Base-by-base conservation (phyloP, 2,329 filamentous ascomycete genomes). In the Mycosphaerella sp. region DNA sequence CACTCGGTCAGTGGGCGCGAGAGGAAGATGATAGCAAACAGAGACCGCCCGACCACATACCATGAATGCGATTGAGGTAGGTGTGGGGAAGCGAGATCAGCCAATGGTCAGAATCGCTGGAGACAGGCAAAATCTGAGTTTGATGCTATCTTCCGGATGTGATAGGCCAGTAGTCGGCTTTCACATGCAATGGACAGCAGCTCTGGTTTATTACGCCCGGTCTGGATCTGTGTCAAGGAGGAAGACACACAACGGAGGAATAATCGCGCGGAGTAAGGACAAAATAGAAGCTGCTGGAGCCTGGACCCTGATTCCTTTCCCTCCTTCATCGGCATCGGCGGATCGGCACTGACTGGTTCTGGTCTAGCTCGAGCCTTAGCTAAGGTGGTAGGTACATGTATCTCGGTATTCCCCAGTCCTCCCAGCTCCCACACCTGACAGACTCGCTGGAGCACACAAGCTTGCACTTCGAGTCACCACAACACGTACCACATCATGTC, bases 401-500 rank as follows among this genome's bases (percentile, higher is more conserved):
- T 29, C 26, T 29, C 14, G 14, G 14, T 17, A 17, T 17, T 17
- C 14, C 14, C 14, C 14, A 17, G 14, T 17, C 14, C 14, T 17
- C 14, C 26, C 26, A 29, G 6, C 26, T 21, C 26, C 26, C 26
- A 29, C 26, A 29, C 26, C 26, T 6, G 26, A 29, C 26, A 29
- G 6, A 29, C 26, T 29, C 6, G 26, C 26, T 29, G 26, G 26
- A 29, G 6, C 26, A 29, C 26, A 29, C 26, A 4, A 29, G 36
- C 42, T 38, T 26, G 14, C 17, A 17, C 7, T 39, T 21, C 32
- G 7, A 49, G 23, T 7, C 41, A 12, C 12, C 29, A 36, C 26
- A 39, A 43, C 42, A 26, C 40, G 38, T 14, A 47, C 26, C 39
- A 17, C 26, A 56, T 31, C 17, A 67, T 65, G 64, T 59, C 59